Conservation (phyloP, 2,329 filamentous ascomycete species). For the Catunica adiposa region DNA sequence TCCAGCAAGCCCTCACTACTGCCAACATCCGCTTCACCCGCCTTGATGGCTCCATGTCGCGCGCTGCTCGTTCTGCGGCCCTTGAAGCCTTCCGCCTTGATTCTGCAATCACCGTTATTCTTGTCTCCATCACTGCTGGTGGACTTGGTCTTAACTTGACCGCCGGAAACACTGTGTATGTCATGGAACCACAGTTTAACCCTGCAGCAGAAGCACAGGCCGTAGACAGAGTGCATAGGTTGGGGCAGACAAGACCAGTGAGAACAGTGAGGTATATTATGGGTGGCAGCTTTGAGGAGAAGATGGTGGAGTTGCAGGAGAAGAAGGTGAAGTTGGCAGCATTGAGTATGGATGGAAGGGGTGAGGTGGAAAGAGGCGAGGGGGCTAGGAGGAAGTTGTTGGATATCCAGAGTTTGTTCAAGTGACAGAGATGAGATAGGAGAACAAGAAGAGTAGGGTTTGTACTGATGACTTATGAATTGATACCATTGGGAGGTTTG, state of each 20-base stretch:
- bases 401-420: conserved; percentile 43
- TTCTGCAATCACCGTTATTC: conserved; percentile 54
- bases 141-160: conserved; percentile 86
- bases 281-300: conserved; percentile 80
- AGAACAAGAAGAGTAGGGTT: conserved; percentile 19
- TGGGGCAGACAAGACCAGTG: conserved; percentile 81
- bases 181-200: conserved; percentile 98
- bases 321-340: conserved; percentile 88
- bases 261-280: conserved; percentile 82
- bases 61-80: conserved; percentile 54
- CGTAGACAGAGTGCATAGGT: conserved; percentile 76
- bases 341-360: conserved; percentile 57
- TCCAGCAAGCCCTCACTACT: conserved; percentile 60
- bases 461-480: conserved; percentile 20
- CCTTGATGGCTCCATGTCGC: conserved; percentile 81
- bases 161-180: conserved; percentile 68
- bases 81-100: conserved; percentile 67
- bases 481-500: background rate
- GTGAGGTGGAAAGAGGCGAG: conserved; percentile 33
- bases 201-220: conserved; percentile 89
- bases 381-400: conserved; percentile 44
- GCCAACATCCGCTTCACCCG: conserved; percentile 54
- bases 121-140: conserved; percentile 84
- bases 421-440: conserved; percentile 16
- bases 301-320: conserved; percentile 74